Evolutionary conservation across 1,284 basidiomycete genomes (phyloP), one percentile per base, ranked within the genome.

Genomic region (Cystobasidium sp.): DNA sequence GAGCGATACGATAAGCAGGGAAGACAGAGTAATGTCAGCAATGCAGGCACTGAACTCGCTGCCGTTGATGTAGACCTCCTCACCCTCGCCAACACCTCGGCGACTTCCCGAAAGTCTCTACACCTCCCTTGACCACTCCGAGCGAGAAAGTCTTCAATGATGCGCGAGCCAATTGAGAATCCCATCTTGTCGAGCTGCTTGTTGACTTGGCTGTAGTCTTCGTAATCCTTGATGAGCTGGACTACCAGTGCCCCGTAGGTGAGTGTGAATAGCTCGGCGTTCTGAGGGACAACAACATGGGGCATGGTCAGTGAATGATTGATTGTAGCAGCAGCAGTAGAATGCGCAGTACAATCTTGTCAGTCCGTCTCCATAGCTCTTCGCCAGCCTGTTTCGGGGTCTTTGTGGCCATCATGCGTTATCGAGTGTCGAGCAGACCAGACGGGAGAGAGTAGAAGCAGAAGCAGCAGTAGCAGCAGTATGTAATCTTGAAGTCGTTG

Each of bases 161-260:
- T 85, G 53, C 97, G 86, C 39, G 91, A 96, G 44, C 97, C 97
- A 77, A 99, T 99, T 83, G 96, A 97, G 84, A 97, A 97, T 3
- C 97, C 97, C 87, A 88, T 88, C 82, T 87, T 87, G 73, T 88
- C 87, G 14, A 88, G 83, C 79, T 88, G 87, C 78, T 85, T 85
- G 84, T 88, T 88, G 70, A 88, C 87, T 82, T 96, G 93, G 16
- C 86, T 86, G 80, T 97, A 99, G 85, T 99, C 95, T 81, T 99
- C 96, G 81, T 98, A 99, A 83, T 99, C 97, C 82, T 98, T 96
- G 79, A 99, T 94, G 76, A 99, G 88, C 84, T 99, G 97, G 47
- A 98, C 94, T 64, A 99, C 97, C 61, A 99, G 87, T 18, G 95
- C 94, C 66, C 97, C 97, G 80, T 99, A 99, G 31, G 96, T 99